phyloP scores from a whole-genome alignment of 441 rosid species.

The Monsonia emarginata region DNA sequence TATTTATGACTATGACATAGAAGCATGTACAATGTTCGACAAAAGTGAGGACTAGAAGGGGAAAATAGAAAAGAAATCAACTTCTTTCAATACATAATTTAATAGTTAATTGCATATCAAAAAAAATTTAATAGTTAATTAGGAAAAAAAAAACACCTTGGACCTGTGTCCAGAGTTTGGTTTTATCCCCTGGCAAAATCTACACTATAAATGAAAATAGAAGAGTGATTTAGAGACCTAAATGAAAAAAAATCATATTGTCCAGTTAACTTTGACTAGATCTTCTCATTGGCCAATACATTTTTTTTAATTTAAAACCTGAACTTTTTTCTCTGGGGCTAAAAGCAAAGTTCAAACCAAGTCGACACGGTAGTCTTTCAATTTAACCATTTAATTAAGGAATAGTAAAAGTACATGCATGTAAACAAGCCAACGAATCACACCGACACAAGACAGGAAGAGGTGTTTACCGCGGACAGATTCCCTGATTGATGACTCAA shows the following conservation, averaged over 20 bases:
- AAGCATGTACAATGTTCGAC: not conserved
- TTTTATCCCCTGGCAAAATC: too few species aligned
- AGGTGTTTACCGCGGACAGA: conserved; percentile 38
- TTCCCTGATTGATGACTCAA: conserved; percentile 31
- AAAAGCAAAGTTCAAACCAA: not conserved
- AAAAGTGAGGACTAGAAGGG: not conserved
- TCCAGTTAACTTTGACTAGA: not conserved
- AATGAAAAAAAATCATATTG: not conserved
- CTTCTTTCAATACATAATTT: not conserved
- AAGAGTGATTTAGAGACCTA: not conserved
- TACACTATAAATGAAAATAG: not conserved
- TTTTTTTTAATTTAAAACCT: too few species aligned
- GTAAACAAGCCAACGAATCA: not conserved
- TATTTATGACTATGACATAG: not conserved
- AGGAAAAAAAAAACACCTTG: not conserved
- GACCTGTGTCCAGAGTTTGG: not conserved
- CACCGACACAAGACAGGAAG: conserved; percentile 4
- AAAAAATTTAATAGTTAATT: not conserved
- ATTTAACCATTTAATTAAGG: not conserved
- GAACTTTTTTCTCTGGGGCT: too few species aligned
- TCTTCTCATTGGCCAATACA: not conserved
- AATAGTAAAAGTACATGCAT: not conserved
- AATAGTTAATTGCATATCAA: too few species aligned
- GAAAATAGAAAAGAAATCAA: not conserved
- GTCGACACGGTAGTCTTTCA: not conserved